phyloP scores from a whole-genome alignment of 768 basidiomycete species.

The Phaffia tasmanica region DNA sequence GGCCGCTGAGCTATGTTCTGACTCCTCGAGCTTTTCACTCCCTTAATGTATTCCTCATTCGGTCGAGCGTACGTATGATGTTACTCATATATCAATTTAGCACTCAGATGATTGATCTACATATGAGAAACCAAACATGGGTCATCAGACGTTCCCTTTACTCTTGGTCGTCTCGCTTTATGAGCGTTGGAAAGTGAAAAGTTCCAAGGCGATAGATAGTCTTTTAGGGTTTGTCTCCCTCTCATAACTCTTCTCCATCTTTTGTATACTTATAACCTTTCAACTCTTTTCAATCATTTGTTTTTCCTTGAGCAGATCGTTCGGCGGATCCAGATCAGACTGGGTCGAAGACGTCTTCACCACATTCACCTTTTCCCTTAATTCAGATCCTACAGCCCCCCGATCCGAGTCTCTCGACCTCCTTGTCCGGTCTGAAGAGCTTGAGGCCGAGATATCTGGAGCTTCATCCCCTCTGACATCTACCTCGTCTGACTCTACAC shows the following conservation, averaged over 20 bases:
- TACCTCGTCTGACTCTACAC: neutral
- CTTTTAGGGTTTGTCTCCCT: conserved; percentile 7
- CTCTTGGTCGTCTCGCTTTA: conserved; percentile 65
- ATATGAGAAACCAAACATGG: too few relatives aligned
- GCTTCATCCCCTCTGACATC: neutral
- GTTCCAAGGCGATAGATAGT: conserved; percentile 3
- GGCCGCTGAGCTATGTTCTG: conserved; percentile 64
- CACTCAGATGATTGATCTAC: too few relatives aligned
- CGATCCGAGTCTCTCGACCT: neutral
- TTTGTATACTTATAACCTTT: neutral
- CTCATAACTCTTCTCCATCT: neutral
- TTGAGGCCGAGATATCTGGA: neutral
- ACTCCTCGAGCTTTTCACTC: conserved; percentile 69
- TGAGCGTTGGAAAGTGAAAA: conserved; percentile 48
- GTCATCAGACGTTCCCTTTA: conserved; percentile 56
- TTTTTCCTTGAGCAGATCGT: neutral
- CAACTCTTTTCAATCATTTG: too few relatives aligned
- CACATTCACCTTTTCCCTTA: neutral
- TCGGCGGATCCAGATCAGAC: conserved; percentile 10
- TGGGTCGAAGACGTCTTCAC: conserved; percentile 22
- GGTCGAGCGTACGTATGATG: conserved; percentile 50
- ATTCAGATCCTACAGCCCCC: neutral
- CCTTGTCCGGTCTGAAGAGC: conserved; percentile 6
- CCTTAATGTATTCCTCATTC: conserved; percentile 74
- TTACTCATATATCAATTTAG: neutral